Evolutionary conservation across 2,329 filamentous ascomycete species (phyloP).

Genomic region (Arthrobotrys entomopaga): DNA sequence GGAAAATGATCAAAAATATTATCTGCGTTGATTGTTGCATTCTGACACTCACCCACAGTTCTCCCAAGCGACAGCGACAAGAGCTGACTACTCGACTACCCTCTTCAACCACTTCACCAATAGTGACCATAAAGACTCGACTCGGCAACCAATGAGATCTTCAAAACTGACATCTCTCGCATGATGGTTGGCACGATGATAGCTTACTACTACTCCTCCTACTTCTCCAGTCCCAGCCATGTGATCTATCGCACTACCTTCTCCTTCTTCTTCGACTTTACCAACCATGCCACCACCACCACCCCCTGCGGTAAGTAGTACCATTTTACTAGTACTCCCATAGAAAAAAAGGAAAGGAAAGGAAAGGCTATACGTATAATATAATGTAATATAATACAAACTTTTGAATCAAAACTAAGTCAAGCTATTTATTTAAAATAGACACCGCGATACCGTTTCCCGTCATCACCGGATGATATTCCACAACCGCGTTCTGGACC

Average conservation of each 20-base stretch:
- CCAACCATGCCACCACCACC: constrained; percentile 29
- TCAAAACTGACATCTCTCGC: neutral
- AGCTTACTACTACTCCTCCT: neutral
- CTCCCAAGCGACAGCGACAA: constrained; percentile 10
- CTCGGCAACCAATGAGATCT: constrained; percentile 1
- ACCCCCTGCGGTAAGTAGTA: constrained; percentile 35
- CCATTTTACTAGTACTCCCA: neutral
- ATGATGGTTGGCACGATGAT: neutral
- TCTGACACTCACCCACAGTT: neutral
- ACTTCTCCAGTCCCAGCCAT: constrained; percentile 5
- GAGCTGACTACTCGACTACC: neutral
- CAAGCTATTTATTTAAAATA: constrained; percentile 2
- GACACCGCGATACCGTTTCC: constrained; percentile 50
- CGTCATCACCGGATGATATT: constrained; percentile 42
- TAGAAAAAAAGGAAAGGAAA: too few relatives aligned
- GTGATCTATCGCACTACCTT: neutral
- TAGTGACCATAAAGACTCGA: neutral
- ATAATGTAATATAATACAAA: neutral
- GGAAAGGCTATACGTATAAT: too few relatives aligned
- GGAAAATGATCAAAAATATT: too few relatives aligned
- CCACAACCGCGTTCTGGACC: constrained; percentile 22
- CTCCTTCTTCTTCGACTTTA: neutral
- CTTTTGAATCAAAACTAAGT: neutral
- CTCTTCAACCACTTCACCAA: neutral
- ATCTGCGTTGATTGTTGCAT: constrained; percentile 23